These are phyloP conservation scores for Cladophialophora carrionii DNA, from an alignment of 2,329 filamentous ascomycete genomes.

Conservation along the genomic window DNA sequence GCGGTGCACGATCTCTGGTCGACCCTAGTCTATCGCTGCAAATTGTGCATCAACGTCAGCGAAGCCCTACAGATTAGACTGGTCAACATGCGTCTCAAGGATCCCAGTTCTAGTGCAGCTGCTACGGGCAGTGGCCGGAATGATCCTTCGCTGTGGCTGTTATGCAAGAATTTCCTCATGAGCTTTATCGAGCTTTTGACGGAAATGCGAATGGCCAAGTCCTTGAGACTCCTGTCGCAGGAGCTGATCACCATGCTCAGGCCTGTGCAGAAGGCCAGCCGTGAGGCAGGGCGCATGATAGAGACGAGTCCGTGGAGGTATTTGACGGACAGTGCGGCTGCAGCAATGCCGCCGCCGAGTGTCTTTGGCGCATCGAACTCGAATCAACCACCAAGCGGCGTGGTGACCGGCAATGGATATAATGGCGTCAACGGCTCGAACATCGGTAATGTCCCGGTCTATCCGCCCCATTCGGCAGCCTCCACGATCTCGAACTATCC, in stretches of 20 bases:
- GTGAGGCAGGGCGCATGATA: conserved; percentile 76
- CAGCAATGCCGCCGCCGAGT: conserved; percentile 35
- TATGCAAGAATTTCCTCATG: conserved; percentile 66
- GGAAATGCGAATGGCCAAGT: conserved; percentile 52
- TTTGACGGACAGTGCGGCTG: conserved; percentile 51
- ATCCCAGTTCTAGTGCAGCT: conserved; percentile 68
- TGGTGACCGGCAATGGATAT: conserved; percentile 32
- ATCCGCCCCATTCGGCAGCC: not conserved
- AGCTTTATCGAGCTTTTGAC: conserved; percentile 53
- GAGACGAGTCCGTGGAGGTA: conserved; percentile 66
- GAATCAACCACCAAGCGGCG: conserved; percentile 12
- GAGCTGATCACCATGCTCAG: conserved; percentile 75
- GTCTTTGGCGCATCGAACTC: conserved; percentile 40
- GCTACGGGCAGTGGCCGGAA: conserved; percentile 43
- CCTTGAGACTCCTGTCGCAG: conserved; percentile 56
- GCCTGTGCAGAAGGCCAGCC: conserved; percentile 79
- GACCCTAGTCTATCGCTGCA: conserved; percentile 71
- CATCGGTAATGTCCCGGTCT: conserved; percentile 21
- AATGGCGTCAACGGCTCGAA: conserved; percentile 33
- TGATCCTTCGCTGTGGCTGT: conserved; percentile 65
- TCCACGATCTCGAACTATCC: conserved; percentile 14
- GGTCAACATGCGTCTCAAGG: conserved; percentile 79
- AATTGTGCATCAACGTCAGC: conserved; percentile 70
- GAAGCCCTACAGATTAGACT: conserved; percentile 73
- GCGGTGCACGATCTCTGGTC: conserved; percentile 69